phyloP scores from a whole-genome alignment of 305 asterid species.

The Solanum hybrid region DNA sequence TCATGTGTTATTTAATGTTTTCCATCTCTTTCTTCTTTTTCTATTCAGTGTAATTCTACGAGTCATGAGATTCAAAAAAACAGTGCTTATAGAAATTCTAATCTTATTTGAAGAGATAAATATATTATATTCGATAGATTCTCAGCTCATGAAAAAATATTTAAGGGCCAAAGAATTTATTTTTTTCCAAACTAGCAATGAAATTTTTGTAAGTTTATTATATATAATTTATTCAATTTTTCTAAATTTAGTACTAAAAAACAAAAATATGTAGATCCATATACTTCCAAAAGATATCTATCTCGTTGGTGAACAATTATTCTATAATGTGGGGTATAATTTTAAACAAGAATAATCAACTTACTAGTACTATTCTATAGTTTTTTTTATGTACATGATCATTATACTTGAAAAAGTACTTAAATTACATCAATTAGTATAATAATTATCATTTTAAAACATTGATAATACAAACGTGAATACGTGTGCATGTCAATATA shows the following conservation, averaged over 20 bases:
- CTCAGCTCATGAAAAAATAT: no score
- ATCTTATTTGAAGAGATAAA: not conserved
- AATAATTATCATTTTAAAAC: not conserved
- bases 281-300: slow-evolving; percentile 1
- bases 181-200: not conserved
- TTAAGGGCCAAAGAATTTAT: no score
- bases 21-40: not conserved
- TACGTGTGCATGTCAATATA: slow-evolving; percentile 4
- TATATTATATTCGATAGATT: not conserved
- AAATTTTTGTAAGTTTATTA: slow-evolving; percentile 6
- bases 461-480: not conserved
- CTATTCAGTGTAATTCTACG: no score
- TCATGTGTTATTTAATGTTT: not conserved
- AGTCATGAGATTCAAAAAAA: not conserved
- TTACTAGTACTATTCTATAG: not conserved
- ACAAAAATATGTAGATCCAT: not conserved
- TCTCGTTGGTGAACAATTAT: not conserved
- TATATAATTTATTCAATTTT: not conserved
- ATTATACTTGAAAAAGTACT: not conserved
- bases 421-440: not conserved
- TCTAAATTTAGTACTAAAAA: not conserved
- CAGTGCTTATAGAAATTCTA: not conserved
- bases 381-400: not conserved
- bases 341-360: not conserved
- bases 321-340: not conserved